Percentiles rank a stretch among this genome's conserved stretches.
phyloP scores from a whole-genome alignment of 352 stramenopile species.

The Phytophthora rubi region DNA sequence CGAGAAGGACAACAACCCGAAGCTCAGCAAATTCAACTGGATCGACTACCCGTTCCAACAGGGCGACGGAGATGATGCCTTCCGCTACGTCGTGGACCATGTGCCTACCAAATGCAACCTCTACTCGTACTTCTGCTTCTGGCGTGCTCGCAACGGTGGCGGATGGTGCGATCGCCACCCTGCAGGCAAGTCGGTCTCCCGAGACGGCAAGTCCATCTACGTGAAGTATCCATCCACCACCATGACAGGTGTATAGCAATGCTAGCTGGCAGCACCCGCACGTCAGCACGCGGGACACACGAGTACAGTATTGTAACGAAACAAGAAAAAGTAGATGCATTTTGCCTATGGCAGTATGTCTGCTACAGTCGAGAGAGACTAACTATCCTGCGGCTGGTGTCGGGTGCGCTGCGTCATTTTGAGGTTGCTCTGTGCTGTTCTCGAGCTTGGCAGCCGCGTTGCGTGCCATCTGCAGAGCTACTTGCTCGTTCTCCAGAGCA shows the following conservation, averaged over 20 bases:
- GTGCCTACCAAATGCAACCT: constrained; percentile 89
- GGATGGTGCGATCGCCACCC: constrained; percentile 76
- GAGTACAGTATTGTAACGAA: constrained; percentile 27
- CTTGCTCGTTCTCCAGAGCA: constrained; percentile 28
- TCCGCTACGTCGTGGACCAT: constrained; percentile 79
- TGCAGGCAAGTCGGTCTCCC: constrained; percentile 53
- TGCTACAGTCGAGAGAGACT: constrained; percentile 1
- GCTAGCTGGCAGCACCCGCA: not conserved
- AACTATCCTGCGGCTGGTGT: constrained; percentile 31
- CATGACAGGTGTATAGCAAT: constrained; percentile 19
- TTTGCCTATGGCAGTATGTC: constrained; percentile 8
- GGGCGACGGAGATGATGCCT: constrained; percentile 71
- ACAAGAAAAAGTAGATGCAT: constrained; percentile 29
- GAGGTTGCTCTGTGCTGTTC: constrained; percentile 16
- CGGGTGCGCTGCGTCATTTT: constrained; percentile 8
- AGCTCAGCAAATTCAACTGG: constrained; percentile 82
- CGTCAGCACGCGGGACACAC: constrained; percentile 3
- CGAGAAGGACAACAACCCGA: constrained; percentile 82
- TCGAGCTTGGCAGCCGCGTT: constrained; percentile 23
- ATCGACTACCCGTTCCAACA: constrained; percentile 82
- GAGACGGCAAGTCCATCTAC: constrained; percentile 72
- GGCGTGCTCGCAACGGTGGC: constrained; percentile 75
- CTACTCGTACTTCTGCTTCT: constrained; percentile 87
- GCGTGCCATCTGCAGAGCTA: constrained; percentile 31
- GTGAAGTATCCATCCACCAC: constrained; percentile 38